phyloP scores from a whole-genome alignment of 2,329 filamentous ascomycete species.

The Penicillium vulpinum region DNA sequence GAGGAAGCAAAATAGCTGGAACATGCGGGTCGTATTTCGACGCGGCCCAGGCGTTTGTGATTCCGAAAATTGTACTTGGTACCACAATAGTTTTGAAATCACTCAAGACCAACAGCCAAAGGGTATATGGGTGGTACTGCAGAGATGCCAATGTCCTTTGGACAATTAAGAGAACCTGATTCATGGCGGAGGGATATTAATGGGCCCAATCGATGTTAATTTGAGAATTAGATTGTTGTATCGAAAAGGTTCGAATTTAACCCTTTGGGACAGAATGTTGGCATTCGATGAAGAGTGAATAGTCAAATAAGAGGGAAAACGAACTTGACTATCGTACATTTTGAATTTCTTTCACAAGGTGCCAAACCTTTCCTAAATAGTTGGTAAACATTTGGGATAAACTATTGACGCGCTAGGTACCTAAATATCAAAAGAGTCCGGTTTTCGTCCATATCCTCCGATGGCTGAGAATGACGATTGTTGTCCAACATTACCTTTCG shows the following conservation, averaged over 20 bases:
- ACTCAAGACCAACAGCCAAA: conserved; percentile 29
- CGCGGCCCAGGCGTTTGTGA: conserved; percentile 31
- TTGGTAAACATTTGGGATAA: no score
- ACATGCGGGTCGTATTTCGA: conserved; percentile 12
- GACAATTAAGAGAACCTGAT: neutral
- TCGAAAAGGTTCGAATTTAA: neutral
- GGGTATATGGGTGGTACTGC: conserved; percentile 6
- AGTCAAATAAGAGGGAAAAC: neutral
- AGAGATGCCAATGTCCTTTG: neutral
- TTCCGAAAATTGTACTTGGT: conserved; percentile 32
- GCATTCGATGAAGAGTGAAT: neutral
- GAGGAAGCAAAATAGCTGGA: neutral
- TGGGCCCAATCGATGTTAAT: no score
- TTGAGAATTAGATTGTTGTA: no score
- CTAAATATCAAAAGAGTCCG: neutral
- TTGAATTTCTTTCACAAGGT: neutral
- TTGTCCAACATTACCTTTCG: neutral
- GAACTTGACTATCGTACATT: neutral
- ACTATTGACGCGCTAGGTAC: neutral
- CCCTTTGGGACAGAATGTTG: neutral
- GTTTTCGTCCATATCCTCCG: neutral
- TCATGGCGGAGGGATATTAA: neutral
- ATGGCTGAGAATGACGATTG: neutral
- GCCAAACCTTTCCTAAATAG: neutral
- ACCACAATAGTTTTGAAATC: conserved; percentile 30